Percentiles rank a stretch among this genome's conserved stretches.
These are phyloP conservation scores for Hypoxylon perforatum DNA, from an alignment of 495 filamentous ascomycete genomes.

Conservation along the genomic window DNA sequence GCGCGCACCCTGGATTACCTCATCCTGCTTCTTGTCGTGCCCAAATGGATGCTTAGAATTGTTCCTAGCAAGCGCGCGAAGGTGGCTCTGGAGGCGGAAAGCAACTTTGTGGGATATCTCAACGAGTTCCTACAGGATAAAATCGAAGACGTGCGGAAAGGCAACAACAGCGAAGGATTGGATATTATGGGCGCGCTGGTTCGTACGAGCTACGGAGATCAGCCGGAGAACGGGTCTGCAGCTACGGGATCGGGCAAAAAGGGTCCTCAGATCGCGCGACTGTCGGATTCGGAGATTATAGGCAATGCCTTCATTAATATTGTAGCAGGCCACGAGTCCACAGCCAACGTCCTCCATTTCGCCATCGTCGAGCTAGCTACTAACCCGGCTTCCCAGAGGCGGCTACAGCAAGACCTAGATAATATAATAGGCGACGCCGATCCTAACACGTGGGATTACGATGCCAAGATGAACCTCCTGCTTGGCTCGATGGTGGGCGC, in stretches of 20 bases:
- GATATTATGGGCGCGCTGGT: slow-evolving; percentile 73
- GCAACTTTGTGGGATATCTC: slow-evolving; percentile 74
- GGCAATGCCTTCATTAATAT: slow-evolving; percentile 79
- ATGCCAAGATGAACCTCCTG: slow-evolving; percentile 64
- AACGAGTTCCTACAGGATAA: slow-evolving; percentile 68
- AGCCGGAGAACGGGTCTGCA: slow-evolving; percentile 7
- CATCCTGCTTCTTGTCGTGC: slow-evolving; percentile 63
- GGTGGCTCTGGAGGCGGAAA: slow-evolving; percentile 60
- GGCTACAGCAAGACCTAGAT: slow-evolving; percentile 72
- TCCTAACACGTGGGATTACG: slow-evolving; percentile 70
- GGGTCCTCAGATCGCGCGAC: slow-evolving; percentile 32
- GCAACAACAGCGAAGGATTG: slow-evolving; percentile 60
- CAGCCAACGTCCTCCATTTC: slow-evolving; percentile 74
- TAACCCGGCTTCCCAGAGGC: slow-evolving; percentile 65
- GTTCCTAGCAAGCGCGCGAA: slow-evolving; percentile 64
- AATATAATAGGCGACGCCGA: slow-evolving; percentile 62
- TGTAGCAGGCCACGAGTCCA: slow-evolving; percentile 78
- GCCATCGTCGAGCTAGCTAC: slow-evolving; percentile 69
- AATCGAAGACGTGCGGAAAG: slow-evolving; percentile 59
- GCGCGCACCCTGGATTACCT: slow-evolving; percentile 63
- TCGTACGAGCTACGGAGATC: slow-evolving; percentile 54
- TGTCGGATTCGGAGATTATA: slow-evolving; percentile 70
- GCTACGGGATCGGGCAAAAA: slow-evolving; percentile 25
- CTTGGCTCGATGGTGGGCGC: slow-evolving; percentile 72
- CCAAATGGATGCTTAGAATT: slow-evolving; percentile 57